phyloP scores from a whole-genome alignment of 768 basidiomycete species.

The Tephrocybe sp. region DNA sequence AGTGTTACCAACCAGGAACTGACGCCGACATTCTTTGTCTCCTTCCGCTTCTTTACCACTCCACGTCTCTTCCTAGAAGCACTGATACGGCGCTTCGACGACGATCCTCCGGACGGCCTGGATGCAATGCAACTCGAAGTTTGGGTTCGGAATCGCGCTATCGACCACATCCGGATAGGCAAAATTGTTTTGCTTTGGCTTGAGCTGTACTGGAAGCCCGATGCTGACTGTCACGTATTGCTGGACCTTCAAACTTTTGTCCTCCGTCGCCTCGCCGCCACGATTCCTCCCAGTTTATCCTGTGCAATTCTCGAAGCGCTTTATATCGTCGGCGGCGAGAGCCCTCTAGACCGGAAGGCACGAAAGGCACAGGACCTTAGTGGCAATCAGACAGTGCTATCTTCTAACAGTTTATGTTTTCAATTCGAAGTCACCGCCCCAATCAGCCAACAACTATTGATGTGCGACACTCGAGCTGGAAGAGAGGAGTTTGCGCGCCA shows the following conservation, averaged over 20 bases:
- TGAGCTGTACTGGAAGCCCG: conserved; percentile 63
- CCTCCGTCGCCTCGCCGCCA: conserved; percentile 19
- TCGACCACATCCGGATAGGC: conserved; percentile 56
- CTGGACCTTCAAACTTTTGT: conserved; percentile 23
- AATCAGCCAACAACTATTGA: conserved; percentile 22
- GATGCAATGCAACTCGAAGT: conserved; percentile 30
- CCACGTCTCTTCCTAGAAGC: conserved; percentile 40
- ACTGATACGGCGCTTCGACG: conserved; percentile 47
- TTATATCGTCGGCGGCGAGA: conserved; percentile 18
- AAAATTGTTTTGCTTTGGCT: conserved; percentile 69
- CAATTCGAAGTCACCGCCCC: conserved; percentile 22
- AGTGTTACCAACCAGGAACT: conserved; percentile 38
- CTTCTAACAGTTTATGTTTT: conserved; percentile 1
- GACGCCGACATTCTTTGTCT: conserved; percentile 59
- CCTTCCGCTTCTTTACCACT: conserved; percentile 66
- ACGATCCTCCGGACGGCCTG: conserved; percentile 24
- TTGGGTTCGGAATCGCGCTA: conserved; percentile 38
- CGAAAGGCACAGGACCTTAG: conserved; percentile 15
- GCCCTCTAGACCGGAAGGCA: conserved; percentile 9
- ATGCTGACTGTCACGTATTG: conserved; percentile 43
- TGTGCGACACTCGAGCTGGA: conserved; percentile 34
- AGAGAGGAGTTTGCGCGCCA: conserved; percentile 44
- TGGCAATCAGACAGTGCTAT: not conserved
- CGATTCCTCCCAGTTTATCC: conserved; percentile 26
- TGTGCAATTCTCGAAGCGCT: conserved; percentile 26